phyloP scores from a whole-genome alignment of 176 grass and related monocot genomes.

The bread wheat (Triticum aestivum) region IWGSC_CS_RefSeq_v2.1 NC_057795.1:451155609-451156108 shows the following conservation, averaged over 20 bases:
- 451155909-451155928: constrained; percentile 12
- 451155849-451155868: not conserved
- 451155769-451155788: not conserved
- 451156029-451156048: not conserved
- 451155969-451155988: constrained; percentile 3
- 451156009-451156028: not conserved
- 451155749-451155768: not conserved
- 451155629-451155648: not conserved
- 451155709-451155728: not conserved
- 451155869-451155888: not conserved
- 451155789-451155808: not conserved
- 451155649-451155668: not conserved
- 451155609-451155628: not conserved
- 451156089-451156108: not conserved
- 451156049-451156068: not conserved
- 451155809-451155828: not conserved
- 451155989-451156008: constrained; percentile 7
- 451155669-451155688: not conserved
- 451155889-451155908: not conserved
- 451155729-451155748: not conserved
- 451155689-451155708: not conserved
- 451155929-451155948: not conserved
- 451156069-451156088: not conserved
- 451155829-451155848: not conserved
- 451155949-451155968: not conserved